phyloP scores from a whole-genome alignment of 1,139 yeast genomes.

The Debaryomycetaceae sp. region DNA sequence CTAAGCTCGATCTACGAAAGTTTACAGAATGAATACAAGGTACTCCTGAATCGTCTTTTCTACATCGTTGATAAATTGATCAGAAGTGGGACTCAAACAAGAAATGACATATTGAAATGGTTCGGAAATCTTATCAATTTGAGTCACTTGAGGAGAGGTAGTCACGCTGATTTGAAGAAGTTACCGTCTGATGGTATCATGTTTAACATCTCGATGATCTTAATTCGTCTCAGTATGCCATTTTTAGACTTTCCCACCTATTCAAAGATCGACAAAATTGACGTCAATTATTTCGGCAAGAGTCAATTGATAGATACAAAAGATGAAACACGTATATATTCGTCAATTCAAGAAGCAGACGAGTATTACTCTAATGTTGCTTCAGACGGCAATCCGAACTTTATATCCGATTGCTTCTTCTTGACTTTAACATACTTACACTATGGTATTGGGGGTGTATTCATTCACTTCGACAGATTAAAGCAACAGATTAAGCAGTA shows the following conservation, averaged over 20 bases:
- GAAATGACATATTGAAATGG: slow-evolving; percentile 61
- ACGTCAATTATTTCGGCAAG: slow-evolving; percentile 57
- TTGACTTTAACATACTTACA: slow-evolving; percentile 76
- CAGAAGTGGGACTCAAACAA: slow-evolving; percentile 67
- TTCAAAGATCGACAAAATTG: slow-evolving; percentile 72
- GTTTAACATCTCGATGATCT: slow-evolving; percentile 67
- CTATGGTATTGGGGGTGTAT: slow-evolving; percentile 84
- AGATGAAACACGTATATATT: slow-evolving; percentile 81
- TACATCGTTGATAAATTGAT: slow-evolving; percentile 68
- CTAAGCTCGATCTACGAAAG: slow-evolving; percentile 50
- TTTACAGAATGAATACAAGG: slow-evolving; percentile 56
- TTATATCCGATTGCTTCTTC: slow-evolving; percentile 85
- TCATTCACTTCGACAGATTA: slow-evolving; percentile 54
- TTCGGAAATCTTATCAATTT: slow-evolving; percentile 69
- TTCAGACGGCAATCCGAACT: slow-evolving; percentile 43
- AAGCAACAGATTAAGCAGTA: slow-evolving; percentile 51
- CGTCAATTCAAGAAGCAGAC: slow-evolving; percentile 68
- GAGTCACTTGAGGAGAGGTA: slow-evolving; percentile 85
- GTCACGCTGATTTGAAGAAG: slow-evolving; percentile 67
- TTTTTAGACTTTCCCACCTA: slow-evolving; percentile 65
- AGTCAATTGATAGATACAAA: slow-evolving; percentile 53
- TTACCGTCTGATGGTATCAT: slow-evolving; percentile 79
- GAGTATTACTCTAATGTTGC: slow-evolving; percentile 42
- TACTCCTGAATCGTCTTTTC: slow-evolving; percentile 58
- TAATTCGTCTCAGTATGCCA: slow-evolving; percentile 76